Evolutionary conservation across 305 asterid species (phyloP), one percentile per base, ranked within the genome.

Genomic region (Rubia balearica): DNA sequence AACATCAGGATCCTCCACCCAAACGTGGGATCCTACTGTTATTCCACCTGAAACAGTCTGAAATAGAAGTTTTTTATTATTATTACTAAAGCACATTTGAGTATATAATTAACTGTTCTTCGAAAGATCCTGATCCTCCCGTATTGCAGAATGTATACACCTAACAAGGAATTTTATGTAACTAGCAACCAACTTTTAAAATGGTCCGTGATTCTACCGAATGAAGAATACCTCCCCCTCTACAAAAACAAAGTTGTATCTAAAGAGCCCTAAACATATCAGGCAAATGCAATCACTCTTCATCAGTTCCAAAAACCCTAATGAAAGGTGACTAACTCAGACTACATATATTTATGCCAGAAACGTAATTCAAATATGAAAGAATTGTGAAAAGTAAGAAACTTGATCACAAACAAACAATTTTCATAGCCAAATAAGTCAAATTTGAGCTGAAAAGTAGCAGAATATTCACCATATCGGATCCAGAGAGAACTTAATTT

Each of bases 1-100:
- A 81, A 73, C 87, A 72, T 89, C 96, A 51, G 91, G 77, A 78
- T 94, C 99, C 86, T 86, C 97, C 77, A 91, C 87, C 99, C 98
- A 94, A 78, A 91, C 97, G 72, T 82, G 96, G 76, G 97, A 89
- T 79, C 99, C 99, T 84, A 87, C 89, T 36, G 81, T 81, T 79
- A 88, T 78, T 74, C 89, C 76, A 81, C 86, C 69, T 75, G 91
- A 69, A 77, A 77, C 83, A 85, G 88, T 78, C 98, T 94, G 84
- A 81, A 79, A 68, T 72, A 69, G 67, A 74, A 73, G 16, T 46
- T 45, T 0, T 0, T 9, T 12, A 11, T 45, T 9, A 38, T 38
- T 38, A 38, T 38, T 46, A 56, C 1, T 12, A 56, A 56, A 6
- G 57, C 67, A 13, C 33, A 70, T 22, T 10, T 24, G 53, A 21